Base-by-base conservation (phyloP, 192 early-diverging fungal species). In the Allomyces arbusculus region DNA sequence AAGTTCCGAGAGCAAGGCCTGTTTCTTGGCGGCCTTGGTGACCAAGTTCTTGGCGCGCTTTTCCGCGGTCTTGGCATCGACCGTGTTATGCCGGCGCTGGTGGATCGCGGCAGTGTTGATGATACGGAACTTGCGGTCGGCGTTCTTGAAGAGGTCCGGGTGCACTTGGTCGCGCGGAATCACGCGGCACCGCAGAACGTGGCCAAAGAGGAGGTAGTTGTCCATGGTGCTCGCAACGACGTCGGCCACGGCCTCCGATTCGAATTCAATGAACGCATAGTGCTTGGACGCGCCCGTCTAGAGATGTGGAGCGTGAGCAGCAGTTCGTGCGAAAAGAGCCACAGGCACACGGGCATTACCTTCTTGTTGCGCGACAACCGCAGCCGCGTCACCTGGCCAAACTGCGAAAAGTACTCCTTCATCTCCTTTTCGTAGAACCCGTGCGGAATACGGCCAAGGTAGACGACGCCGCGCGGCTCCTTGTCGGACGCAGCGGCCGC, bases 191-290 rank as follows among this genome's bases (percentile, higher is more conserved):
- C 86, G 82, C 40, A 96, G 77, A 23, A 90, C 63, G 62, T 84
- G 86, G 64, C 84, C 86, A 66, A 81, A 89, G 69, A 96, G 70
- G 67, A 93, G 67, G 71, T 96, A 96, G 80, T 93, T 92, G 77
- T 98, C 68, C 95, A 98, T 98, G 14, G 95, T 98, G 23, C 91
- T 86, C 12, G 91, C 91, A 4, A 92, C 95, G 64, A 96, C 91
- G 62, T 80, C 65, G 20, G 95, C 95, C 14, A 91, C 90, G 61
- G 89, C 86, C 40, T 73, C 72, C 61, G 82, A 76, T 8, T 72
- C 77, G 70, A 98, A 98, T 74, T 96, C 90, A 66, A 98, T 88
- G 67, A 93, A 98, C 1, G 86, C 95, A 71, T 84, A 98, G 73
- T 98, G 94, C 76, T 89, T 90, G 11, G 92, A 91, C 50, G 72